Base-by-base conservation (phyloP, 176 grass and related monocot species). In the Melocanna baccifera region DNA sequence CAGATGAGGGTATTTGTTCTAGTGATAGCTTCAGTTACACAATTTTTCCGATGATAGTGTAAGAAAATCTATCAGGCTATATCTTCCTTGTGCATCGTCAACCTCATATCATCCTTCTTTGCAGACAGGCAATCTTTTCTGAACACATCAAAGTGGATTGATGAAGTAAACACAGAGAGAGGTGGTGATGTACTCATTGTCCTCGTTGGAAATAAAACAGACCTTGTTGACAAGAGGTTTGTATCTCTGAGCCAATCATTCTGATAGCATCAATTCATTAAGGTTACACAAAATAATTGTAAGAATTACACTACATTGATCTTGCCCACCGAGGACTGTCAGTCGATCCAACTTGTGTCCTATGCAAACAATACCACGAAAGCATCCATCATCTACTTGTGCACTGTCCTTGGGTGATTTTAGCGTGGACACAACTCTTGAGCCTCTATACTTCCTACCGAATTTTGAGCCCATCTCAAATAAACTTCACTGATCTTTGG, bases 131-230 rank as follows among this genome's bases (percentile, higher is more conserved):
- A 92, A 39, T 97, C 94, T 7, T 97, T 97, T 87, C 58, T 91
- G 8, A 89, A 86, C 62, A 94, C 89, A n/a, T 80, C 81, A 12
- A 94, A 89, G 40, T 97, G 94, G 94, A 73, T 97, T 22, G 86
- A 97, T 3, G 94, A 97, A 57, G 92, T 97, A 18, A 89, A 79
- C 69, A 91, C 86, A 7, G 83, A 92, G 30, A 81, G 92, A 86
- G 90, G 84, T 42, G 76, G 64, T 1, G 84, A 94, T 59, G 90
- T 94, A 69, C 80, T 97, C 82, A 97, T 97, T 18, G 89, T 88
- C 69, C 86, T 97, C 41, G 92, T 97, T 9, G 94, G 94, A 67
- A 94, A 94, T 26, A 97, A 97, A 83, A 97, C 81, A 26, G 94
- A 94, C 79, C 84, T 97, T 52, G 86, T 92, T 28, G 88, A 94